phyloP scores from a whole-genome alignment of 371 early-diverging fungal genomes.

The Mucor lusitanicus region DNA sequence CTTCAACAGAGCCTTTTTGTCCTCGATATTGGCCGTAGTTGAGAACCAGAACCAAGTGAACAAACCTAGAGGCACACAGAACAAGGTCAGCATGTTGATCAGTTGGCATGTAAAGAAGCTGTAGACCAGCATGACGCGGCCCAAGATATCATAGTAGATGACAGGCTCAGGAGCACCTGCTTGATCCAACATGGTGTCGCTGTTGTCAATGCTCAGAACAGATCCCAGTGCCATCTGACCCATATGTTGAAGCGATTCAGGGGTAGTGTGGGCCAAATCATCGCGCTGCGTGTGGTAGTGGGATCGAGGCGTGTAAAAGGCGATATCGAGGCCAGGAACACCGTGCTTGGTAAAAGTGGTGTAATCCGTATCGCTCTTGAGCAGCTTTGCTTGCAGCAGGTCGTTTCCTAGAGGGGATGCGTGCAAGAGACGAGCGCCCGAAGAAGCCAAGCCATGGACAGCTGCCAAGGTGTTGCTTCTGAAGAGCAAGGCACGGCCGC shows the following conservation, averaged over 20 bases:
- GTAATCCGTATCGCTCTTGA: conserved; percentile 72
- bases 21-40: neutral
- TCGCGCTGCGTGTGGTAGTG: conserved; percentile 69
- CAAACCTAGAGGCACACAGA: conserved; percentile 30
- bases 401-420: conserved; percentile 63
- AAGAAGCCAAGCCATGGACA: conserved; percentile 39
- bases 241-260: conserved; percentile 62
- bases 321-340: conserved; percentile 71
- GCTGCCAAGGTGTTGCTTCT: conserved; percentile 54
- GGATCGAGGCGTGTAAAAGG: conserved; percentile 63
- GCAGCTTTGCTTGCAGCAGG: conserved; percentile 58
- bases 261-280: conserved; percentile 48
- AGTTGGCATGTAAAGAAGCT: conserved; percentile 47
- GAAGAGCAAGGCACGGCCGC: conserved; percentile 72
- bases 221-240: conserved; percentile 53
- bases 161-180: conserved; percentile 24
- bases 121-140: conserved; percentile 48
- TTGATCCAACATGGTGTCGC: conserved; percentile 7
- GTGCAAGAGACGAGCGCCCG: conserved; percentile 23
- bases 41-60: conserved; percentile 13
- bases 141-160: conserved; percentile 56
- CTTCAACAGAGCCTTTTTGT: conserved; percentile 1
- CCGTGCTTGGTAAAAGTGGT: conserved; percentile 56
- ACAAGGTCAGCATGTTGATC: conserved; percentile 38
- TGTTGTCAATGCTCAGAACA: conserved; percentile 33